Evolutionary conservation across 768 basidiomycete species (phyloP), one percentile per base, ranked within the genome.

Genomic region (Lactarius akahatsu): DNA sequence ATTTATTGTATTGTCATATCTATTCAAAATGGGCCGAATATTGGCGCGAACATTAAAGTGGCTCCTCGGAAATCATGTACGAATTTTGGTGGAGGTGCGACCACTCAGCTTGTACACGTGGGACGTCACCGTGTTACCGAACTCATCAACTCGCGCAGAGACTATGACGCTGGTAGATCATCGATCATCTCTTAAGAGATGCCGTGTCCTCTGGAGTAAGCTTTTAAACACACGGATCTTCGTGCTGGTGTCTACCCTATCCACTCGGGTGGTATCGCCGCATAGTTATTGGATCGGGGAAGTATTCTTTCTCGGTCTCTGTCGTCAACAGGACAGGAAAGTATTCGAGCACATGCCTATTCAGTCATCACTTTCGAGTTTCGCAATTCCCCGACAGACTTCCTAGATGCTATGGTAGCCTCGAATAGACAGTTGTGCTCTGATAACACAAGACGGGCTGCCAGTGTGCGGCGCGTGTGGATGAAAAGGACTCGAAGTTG

Each of bases 11-110:
- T 23, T 62, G 3, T 34, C 59, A 55, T 6, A n/a, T 55, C 40
- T 26, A 13, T 59, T 47, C 57, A 36, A 26, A 20, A 16, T 26
- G 30, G 20, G 40, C 18, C 38, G 30, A 41, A 59, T 47, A 47
- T 56, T 34, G 55, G 8, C 28, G 40, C 43, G 18, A n/a, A 18
- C 32, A 11, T 40, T 38, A 15, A 52, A 36, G 56, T 56, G 2
- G n/a, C 40, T 18, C 57, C 47, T 54, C 57, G 66, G 66, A 59
- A 28, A 67, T 59, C 15, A n/a, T 34, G 28, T 26, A 43, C 38
- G 2, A 40, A 61, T 47, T 30, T 57, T 2, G 50, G 50, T 8
- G 56, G 47, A 41, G 16, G 15, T 32, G 23, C 30, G 40, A 60
- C 59, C 52, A 60, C 47, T 57, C 40, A 57, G 16, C 41, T 41